A percentile compares a stretch with the other conserved stretches of the same genome.
These are phyloP conservation scores for Myrmaecium sp. DNA, from an alignment of 2,329 filamentous ascomycete genomes.

Conservation along the genomic window DNA sequence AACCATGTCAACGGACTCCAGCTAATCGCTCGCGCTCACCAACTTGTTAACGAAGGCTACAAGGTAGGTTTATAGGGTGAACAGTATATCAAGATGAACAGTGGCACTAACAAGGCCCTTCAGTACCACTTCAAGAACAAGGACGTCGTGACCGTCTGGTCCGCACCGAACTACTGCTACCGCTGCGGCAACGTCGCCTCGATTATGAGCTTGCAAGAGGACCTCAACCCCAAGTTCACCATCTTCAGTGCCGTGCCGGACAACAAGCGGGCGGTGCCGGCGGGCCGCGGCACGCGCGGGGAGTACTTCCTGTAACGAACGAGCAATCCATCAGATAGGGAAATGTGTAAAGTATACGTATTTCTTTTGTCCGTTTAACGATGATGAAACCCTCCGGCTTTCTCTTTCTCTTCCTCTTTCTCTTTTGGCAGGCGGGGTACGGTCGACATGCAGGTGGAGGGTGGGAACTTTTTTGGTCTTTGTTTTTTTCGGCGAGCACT, in stretches of 20 bases:
- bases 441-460: too few species aligned
- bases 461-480: too few species aligned
- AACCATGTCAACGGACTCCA: conserved; percentile 60
- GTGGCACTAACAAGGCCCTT: conserved; percentile 10
- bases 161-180: conserved; percentile 92
- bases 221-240: conserved; percentile 78
- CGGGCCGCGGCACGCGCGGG: conserved; percentile 34
- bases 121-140: conserved; percentile 89
- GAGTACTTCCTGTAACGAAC: conserved; percentile 33
- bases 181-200: conserved; percentile 76
- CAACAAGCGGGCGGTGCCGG: conserved; percentile 63
- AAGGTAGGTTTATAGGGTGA: conserved; percentile 29
- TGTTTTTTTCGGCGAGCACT: too few species aligned
- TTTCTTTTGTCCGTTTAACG: too few species aligned
- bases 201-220: conserved; percentile 79
- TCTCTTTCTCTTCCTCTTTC: too few species aligned
- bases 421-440: too few species aligned
- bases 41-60: conserved; percentile 62
- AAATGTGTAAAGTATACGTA: conserved; percentile 8
- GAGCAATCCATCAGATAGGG: too few species aligned
- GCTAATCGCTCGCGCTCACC: conserved; percentile 56
- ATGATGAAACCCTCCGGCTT: too few species aligned
- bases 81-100: neutral
- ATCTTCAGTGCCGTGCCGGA: conserved; percentile 85
- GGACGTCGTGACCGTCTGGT: conserved; percentile 79